phyloP scores from a whole-genome alignment of 1,139 yeast species.

The Debaryomyces sp. region DNA sequence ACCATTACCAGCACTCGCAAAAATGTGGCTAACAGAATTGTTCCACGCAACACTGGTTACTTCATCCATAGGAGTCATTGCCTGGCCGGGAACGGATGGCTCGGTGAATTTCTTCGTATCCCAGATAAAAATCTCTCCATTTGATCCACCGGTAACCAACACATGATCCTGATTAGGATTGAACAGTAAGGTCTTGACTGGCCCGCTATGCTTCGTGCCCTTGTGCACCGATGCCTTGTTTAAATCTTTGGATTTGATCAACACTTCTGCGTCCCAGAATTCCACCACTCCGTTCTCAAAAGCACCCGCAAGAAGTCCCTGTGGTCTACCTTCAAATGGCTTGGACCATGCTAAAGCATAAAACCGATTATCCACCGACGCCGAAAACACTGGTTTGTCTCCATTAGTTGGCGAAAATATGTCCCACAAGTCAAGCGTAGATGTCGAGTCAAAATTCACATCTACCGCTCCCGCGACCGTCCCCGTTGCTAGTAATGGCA shows the following conservation, averaged over 20 bases:
- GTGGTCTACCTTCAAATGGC: conserved; percentile 54
- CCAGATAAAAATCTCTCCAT: conserved; percentile 90
- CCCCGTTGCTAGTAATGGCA: conserved; percentile 84
- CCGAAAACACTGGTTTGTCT: conserved; percentile 51
- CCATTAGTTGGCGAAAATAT: conserved; percentile 50
- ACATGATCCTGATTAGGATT: conserved; percentile 74
- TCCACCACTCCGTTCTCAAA: conserved; percentile 81
- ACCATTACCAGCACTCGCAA: conserved; percentile 84
- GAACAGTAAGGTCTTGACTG: conserved; percentile 76
- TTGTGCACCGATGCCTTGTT: conserved; percentile 47
- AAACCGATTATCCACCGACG: conserved; percentile 63
- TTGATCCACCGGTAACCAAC: conserved; percentile 83
- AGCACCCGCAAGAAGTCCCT: conserved; percentile 82
- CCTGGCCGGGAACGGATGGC: conserved; percentile 75
- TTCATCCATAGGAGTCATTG: conserved; percentile 82
- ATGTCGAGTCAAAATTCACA: conserved; percentile 77
- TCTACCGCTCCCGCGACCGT: conserved; percentile 95
- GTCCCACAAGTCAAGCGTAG: conserved; percentile 79
- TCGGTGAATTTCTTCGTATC: conserved; percentile 66
- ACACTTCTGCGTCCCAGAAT: conserved; percentile 66
- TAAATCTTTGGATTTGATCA: conserved; percentile 42
- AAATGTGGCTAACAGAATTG: conserved; percentile 77
- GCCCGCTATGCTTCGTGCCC: conserved; percentile 65
- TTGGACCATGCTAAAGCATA: conserved; percentile 87
- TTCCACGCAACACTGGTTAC: conserved; percentile 90